Evolutionary conservation across 129 eudicot genomes (phyloP), one percentile per base, ranked within the genome.

Genomic region (Arctium lappa): DNA sequence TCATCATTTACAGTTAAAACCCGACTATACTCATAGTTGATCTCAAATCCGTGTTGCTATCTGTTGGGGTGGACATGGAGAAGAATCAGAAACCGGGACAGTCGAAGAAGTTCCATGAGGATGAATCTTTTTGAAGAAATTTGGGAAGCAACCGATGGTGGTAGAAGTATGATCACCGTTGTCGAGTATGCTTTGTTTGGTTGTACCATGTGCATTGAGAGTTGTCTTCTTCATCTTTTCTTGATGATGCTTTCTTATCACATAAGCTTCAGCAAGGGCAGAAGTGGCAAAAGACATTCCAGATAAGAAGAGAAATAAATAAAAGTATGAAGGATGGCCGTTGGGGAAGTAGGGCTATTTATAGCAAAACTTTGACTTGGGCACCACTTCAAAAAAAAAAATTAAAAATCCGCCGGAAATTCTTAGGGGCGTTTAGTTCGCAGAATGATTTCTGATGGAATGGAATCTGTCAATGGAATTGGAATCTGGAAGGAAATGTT

Each of bases 191-290:
- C 30, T 13, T n/a, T 13, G 56, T 77, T 78, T 56, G 66, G 66
- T 56, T 56, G 27, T 56, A 42, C 76, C 40, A 15, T 13, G 76
- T 18, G 38, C 74, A 37, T 34, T 15, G 76, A 30, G 48, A n/a
- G 76, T 72, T 12, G 75, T 79, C 10, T 74, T 69, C 71, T 53
- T 81, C 80, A 83, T 83, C 75, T 84, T 86, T 63, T 89, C 75
- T 65, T 89, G 84, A 76, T 81, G 74, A 2, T 29, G 66, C 81
- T 84, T 89, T 11, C 42, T 84, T 83, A 86, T 81, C 15, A 78
- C 86, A 69, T 89, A 78, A 56, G 77, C 86, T 84, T 89, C 89
- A 16, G 87, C 88, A 65, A 89, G 74, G 48, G 70, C 86, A 53
- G 80, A 71, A 40, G 80, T 69, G 46, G 85, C 79, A 0, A 60